Evolutionary conservation across 352 stramenopile genomes (phyloP).

Genomic region (Aphanomyces invadans): DNA sequence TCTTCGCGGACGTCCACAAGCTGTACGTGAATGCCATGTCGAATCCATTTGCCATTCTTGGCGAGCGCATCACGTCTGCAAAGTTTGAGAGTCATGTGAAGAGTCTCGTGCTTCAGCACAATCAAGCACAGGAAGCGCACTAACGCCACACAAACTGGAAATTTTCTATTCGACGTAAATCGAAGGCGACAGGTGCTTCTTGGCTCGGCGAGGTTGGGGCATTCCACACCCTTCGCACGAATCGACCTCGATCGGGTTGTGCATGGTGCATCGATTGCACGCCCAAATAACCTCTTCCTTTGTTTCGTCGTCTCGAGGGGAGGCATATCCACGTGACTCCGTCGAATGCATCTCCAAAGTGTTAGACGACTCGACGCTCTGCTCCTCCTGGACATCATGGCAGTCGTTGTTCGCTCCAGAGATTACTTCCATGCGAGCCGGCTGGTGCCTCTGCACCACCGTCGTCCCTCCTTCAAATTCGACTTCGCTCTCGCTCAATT

Average conservation of each 20-base stretch:
- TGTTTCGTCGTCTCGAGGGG: neutral
- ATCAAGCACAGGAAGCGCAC: slow-evolving; percentile 24
- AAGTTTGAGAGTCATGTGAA: slow-evolving; percentile 75
- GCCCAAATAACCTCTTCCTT: slow-evolving; percentile 36
- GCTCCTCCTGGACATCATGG: slow-evolving; percentile 39
- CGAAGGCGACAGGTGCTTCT: slow-evolving; percentile 6
- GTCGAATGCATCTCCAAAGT: slow-evolving; percentile 14
- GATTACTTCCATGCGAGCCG: neutral
- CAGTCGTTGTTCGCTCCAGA: slow-evolving; percentile 36
- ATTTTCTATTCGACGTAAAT: slow-evolving; percentile 16
- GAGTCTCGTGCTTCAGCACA: slow-evolving; percentile 68
- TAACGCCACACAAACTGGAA: too few relatives aligned
- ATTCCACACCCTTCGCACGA: slow-evolving; percentile 56
- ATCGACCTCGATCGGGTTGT: slow-evolving; percentile 49
- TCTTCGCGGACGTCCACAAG: slow-evolving; percentile 76
- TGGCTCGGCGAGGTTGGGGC: slow-evolving; percentile 11
- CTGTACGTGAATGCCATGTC: slow-evolving; percentile 83
- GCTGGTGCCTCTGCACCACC: neutral
- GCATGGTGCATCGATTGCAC: slow-evolving; percentile 69
- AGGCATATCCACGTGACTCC: neutral
- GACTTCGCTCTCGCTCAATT: neutral
- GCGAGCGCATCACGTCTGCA: slow-evolving; percentile 70
- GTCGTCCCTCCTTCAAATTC: slow-evolving; percentile 14
- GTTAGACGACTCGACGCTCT: slow-evolving; percentile 11
- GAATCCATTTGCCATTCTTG: slow-evolving; percentile 75